These are phyloP conservation scores for Prunus davidiana DNA, from an alignment of 306 rosid species.

Conservation along the genomic window DNA sequence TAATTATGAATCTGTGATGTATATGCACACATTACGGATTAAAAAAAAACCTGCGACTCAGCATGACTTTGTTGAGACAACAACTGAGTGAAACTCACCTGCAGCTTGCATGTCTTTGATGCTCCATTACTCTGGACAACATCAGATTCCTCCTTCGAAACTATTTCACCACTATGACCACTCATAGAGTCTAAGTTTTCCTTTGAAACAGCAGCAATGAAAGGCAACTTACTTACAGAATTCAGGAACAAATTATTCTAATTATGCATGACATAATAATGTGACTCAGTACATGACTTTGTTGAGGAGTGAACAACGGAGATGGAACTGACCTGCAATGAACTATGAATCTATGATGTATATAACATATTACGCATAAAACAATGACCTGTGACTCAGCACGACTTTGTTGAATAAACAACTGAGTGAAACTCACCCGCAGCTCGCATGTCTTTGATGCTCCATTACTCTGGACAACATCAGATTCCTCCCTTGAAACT, in stretches of 20 bases:
- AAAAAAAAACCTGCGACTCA: conserved; percentile 12
- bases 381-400: conserved; percentile 15
- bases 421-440: not conserved
- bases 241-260: not conserved
- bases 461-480: not conserved
- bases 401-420: not conserved
- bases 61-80: not conserved
- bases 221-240: not conserved
- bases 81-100: conserved; percentile 1
- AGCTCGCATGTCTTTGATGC: not conserved
- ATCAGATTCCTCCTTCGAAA: not conserved
- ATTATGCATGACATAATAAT: no score
- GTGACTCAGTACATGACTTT: no score
- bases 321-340: no score
- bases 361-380: not conserved
- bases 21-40: not conserved
- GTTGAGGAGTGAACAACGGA: no score
- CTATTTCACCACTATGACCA: not conserved
- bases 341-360: not conserved
- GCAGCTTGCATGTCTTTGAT: not conserved
- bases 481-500: conserved; percentile 1
- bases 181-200: not conserved
- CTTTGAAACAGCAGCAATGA: not conserved
- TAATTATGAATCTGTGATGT: not conserved
- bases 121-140: not conserved